Evolutionary conservation across 2,329 filamentous ascomycete genomes (phyloP).

Genomic region (Aspergillus calidoustus): DNA sequence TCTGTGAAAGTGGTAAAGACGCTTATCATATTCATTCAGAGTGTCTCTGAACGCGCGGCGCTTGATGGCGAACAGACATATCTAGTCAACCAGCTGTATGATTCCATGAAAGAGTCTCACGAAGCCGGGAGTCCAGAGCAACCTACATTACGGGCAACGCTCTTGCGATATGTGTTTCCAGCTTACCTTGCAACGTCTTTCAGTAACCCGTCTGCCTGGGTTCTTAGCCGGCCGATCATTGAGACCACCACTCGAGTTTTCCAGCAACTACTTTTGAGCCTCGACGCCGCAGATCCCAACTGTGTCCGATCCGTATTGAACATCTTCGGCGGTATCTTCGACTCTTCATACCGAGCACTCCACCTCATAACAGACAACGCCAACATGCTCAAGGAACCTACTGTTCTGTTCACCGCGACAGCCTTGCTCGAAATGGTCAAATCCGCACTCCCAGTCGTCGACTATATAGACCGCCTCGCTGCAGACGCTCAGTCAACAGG

Average conservation of each 20-base stretch:
- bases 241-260: conserved; percentile 52
- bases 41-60: conserved; percentile 62
- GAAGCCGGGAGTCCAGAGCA: conserved; percentile 47
- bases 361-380: conserved; percentile 41
- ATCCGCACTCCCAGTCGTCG: conserved; percentile 47
- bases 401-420: conserved; percentile 44
- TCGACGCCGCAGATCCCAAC: conserved; percentile 47
- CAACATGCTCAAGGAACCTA: conserved; percentile 42
- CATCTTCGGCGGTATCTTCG: conserved; percentile 46
- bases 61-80: conserved; percentile 62
- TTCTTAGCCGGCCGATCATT: conserved; percentile 58
- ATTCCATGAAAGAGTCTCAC: conserved; percentile 52
- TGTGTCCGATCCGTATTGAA: conserved; percentile 43
- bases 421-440: conserved; percentile 48
- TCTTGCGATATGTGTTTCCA: conserved; percentile 61
- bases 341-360: conserved; percentile 43
- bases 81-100: conserved; percentile 58
- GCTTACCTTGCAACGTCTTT: conserved; percentile 59
- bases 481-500: conserved; percentile 28
- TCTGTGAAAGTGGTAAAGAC: conserved; percentile 57
- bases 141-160: conserved; percentile 55
- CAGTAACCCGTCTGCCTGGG: conserved; percentile 52
- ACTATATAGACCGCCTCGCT: conserved; percentile 51
- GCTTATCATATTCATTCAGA: conserved; percentile 63
- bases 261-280: conserved; percentile 49